Base-by-base conservation (phyloP, 2,329 filamentous ascomycete species). In the Verruconis gallopava region DNA sequence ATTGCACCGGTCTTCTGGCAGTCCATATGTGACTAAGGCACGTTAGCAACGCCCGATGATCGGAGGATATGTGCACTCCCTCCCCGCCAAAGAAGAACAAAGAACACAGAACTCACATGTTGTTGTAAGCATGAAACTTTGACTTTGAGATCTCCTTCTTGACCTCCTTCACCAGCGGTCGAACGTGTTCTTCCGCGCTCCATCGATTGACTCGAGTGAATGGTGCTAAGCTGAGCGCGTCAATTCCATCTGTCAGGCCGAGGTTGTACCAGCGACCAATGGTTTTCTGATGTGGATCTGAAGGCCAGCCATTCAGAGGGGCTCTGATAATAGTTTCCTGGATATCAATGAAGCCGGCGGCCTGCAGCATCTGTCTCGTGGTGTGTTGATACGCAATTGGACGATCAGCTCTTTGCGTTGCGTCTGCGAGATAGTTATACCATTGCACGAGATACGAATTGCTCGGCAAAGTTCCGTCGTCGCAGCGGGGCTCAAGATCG, bases 261-360 rank as follows among this genome's bases (percentile, higher is more conserved):
- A 89, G 65, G 54, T 89, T 86, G 62, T 93, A 93, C 82, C 84
- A 93, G 44, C 77, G 71, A 21, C 82, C 85, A 41, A 86, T 71
- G 35, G 80, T 72, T 47, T 76, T 78, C 50, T 77, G 69, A 48
- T 76, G 68, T 19, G 70, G 65, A 50, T 84, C 75, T 19, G 65
- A 58, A 45, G 75, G 73, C 81, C 83, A 89, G 18, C 78, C 75
- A 53, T 81, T 89, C 54, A 85, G 69, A 21, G 85, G 83, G 25
- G 89, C 65, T 44, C 71, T 71, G 47, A 83, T 76, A 40, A 75
- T 69, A 46, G 75, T 68, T 56, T 89, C 79, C 48, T 73, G 72
- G 50, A 95, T 77, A 46, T 95, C 80, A 28, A 78, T 77, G 56
- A 93, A 94, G 12, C 89, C 89, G 38, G 78, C 73, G 4, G 71